Percentiles rank a stretch among this genome's conserved stretches.
Conservation (phyloP, 176 grass and related monocot genomes). For the Eragrostis nindensis region DNA sequence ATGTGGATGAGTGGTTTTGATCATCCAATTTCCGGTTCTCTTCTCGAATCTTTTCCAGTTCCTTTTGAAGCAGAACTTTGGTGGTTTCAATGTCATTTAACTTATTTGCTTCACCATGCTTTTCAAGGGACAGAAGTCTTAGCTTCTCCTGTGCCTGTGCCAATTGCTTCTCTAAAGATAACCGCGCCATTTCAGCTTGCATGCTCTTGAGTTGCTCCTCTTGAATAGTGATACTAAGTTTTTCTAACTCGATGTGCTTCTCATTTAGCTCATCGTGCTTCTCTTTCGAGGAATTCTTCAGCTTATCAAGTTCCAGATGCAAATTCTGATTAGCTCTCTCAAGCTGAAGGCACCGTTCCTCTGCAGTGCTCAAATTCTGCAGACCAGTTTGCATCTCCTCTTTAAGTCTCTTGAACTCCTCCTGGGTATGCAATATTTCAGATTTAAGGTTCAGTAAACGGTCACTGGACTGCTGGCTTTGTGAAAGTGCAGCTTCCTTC, state of each 20-base stretch:
- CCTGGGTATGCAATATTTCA: conserved; percentile 77
- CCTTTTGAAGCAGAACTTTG: conserved; percentile 57
- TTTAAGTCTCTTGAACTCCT: conserved; percentile 81
- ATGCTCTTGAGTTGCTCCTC: conserved; percentile 77
- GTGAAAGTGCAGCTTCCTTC: conserved; percentile 65
- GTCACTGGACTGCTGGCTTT: conserved; percentile 65
- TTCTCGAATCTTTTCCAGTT: conserved; percentile 62
- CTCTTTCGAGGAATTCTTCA: conserved; percentile 63
- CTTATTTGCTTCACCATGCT: conserved; percentile 60
- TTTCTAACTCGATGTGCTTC: conserved; percentile 76
- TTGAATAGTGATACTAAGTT: conserved; percentile 72
- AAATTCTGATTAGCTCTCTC: conserved; percentile 72
- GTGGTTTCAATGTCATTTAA: conserved; percentile 58
- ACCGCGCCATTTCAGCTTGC: conserved; percentile 70
- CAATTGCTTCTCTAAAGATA: conserved; percentile 74
- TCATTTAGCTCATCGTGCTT: conserved; percentile 60
- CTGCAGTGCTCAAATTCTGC: conserved; percentile 52
- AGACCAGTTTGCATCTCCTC: conserved; percentile 71
- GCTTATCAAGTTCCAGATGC: conserved; percentile 64
- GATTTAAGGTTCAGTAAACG: conserved; percentile 64
- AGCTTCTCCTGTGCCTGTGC: conserved; percentile 71
- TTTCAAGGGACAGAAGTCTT: conserved; percentile 64
- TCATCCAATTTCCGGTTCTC: conserved; percentile 73
- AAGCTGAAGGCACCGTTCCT: conserved; percentile 62
- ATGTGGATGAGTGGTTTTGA: conserved; percentile 67